A percentile compares a stretch with the other conserved stretches of the same genome.
phyloP scores from a whole-genome alignment of 768 basidiomycete genomes.

The Crucibulum laeve region DNA sequence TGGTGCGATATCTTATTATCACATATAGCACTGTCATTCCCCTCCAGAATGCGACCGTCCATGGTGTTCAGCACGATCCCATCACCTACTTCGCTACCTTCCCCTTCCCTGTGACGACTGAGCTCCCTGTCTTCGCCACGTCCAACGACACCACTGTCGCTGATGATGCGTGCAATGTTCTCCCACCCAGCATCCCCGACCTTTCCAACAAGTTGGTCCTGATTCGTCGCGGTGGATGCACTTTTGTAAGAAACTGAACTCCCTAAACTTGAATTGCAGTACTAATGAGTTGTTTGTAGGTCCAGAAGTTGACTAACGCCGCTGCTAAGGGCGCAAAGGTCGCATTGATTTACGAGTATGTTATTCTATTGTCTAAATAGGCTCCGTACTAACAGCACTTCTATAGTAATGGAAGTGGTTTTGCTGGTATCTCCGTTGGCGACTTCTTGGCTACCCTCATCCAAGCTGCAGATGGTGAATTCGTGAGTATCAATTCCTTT shows the following conservation, averaged over 20 bases:
- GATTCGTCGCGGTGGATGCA: slow-evolving; percentile 55
- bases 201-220: slow-evolving; percentile 50
- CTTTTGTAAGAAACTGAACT: slow-evolving; percentile 32
- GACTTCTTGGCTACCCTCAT: slow-evolving; percentile 47
- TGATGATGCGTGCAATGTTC: slow-evolving; percentile 56
- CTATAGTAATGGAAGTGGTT: slow-evolving; percentile 44
- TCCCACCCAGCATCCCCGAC: slow-evolving; percentile 50
- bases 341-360: slow-evolving; percentile 53
- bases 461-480: slow-evolving; percentile 50
- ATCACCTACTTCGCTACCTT: slow-evolving; percentile 51
- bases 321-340: slow-evolving; percentile 48
- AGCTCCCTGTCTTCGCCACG: slow-evolving; percentile 54
- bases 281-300: slow-evolving; percentile 18
- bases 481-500: slow-evolving; percentile 31
- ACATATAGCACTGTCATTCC: slow-evolving; percentile 44
- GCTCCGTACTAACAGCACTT: background rate
- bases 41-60: slow-evolving; percentile 20
- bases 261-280: background rate
- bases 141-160: slow-evolving; percentile 48
- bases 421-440: slow-evolving; percentile 36
- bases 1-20: slow-evolving; percentile 1
- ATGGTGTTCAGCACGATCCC: slow-evolving; percentile 26
- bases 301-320: slow-evolving; percentile 47
- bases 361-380: slow-evolving; percentile 2
- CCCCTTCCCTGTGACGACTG: slow-evolving; percentile 40